These are phyloP conservation scores for Ustilago sp. DNA, from an alignment of 1,284 basidiomycete species.

Conservation along the genomic window DNA sequence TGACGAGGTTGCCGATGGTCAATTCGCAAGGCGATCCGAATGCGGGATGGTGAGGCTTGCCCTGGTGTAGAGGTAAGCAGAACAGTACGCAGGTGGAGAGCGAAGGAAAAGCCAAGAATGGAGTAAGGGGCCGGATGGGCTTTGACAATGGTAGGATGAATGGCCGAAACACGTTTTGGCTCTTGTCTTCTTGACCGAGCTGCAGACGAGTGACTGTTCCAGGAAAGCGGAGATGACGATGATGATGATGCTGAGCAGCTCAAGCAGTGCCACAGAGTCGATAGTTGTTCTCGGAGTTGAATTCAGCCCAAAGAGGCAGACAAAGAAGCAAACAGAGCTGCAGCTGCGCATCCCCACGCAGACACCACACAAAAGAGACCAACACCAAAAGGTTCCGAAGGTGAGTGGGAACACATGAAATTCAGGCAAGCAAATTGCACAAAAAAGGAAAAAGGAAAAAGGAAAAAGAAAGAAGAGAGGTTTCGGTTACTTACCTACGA, in stretches of 20 bases:
- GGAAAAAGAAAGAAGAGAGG: neutral
- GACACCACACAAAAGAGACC: conserved; percentile 7
- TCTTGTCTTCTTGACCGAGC: neutral
- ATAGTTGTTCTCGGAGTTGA: conserved; percentile 9
- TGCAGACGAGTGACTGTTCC: neutral
- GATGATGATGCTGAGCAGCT: conserved; percentile 1
- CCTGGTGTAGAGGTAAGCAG: neutral
- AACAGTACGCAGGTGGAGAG: neutral
- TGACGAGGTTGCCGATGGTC: conserved; percentile 2
- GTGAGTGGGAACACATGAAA: neutral
- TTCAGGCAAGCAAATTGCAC: neutral
- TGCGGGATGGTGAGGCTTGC: neutral
- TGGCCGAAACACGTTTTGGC: neutral
- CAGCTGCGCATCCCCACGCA: conserved; percentile 4
- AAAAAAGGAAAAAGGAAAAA: neutral
- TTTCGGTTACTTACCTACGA: neutral
- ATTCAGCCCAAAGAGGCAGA: neutral
- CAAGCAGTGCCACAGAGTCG: neutral
- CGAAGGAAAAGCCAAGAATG: neutral
- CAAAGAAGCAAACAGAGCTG: conserved; percentile 4
- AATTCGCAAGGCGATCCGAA: neutral
- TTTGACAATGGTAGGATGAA: neutral
- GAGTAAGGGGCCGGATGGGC: neutral
- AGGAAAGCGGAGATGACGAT: neutral
- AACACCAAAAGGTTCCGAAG: conserved; percentile 5